Conservation (phyloP, 1,284 basidiomycete genomes). For the Pyrrhoderma lamaoense region DNA sequence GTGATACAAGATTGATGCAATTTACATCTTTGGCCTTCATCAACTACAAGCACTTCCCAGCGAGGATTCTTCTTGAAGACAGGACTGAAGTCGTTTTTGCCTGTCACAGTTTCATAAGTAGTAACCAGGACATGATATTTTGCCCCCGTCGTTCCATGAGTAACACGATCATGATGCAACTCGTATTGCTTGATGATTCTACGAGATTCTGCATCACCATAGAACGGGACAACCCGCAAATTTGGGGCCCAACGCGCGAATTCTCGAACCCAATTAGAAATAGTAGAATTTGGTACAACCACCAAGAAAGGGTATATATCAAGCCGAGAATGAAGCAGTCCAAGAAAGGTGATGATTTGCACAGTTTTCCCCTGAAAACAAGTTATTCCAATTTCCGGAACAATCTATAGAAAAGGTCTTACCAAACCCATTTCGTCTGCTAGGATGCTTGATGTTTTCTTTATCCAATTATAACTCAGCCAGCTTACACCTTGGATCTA, state of each 20-base stretch:
- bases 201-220: constrained; percentile 71
- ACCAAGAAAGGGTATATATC: constrained; percentile 75
- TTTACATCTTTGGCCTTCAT: constrained; percentile 88
- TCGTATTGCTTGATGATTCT: constrained; percentile 81
- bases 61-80: constrained; percentile 78
- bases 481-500: constrained; percentile 91
- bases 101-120: constrained; percentile 78
- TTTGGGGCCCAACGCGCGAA: constrained; percentile 89
- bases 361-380: constrained; percentile 79
- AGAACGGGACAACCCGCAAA: constrained; percentile 76
- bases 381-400: constrained; percentile 2
- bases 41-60: constrained; percentile 90
- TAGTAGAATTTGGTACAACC: constrained; percentile 91
- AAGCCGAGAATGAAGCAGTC: constrained; percentile 58
- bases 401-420: constrained; percentile 23
- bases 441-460: constrained; percentile 83
- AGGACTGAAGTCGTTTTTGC: constrained; percentile 54
- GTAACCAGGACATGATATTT: constrained; percentile 84
- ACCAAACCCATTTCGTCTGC: constrained; percentile 97
- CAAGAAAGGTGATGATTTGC: constrained; percentile 84
- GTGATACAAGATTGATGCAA: constrained; percentile 18
- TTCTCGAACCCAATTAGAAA: constrained; percentile 83
- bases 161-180: constrained; percentile 51
- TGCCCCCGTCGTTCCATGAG: constrained; percentile 39
- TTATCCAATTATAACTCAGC: constrained; percentile 87